Base-by-base conservation (phyloP, 352 stramenopile genomes). In the Pythium sukuiense region DNA sequence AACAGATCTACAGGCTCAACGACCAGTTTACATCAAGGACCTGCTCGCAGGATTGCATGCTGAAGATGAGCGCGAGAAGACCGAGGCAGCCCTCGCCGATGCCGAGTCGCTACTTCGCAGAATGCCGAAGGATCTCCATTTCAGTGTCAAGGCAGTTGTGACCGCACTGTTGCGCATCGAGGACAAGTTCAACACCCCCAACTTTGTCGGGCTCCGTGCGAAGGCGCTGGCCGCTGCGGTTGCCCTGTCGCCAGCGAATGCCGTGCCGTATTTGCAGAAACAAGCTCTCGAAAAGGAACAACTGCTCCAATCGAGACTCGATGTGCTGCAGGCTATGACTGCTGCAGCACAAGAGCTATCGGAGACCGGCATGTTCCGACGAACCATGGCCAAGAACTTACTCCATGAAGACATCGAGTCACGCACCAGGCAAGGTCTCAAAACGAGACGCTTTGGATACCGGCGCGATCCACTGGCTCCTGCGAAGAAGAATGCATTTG, bases 241-340 rank as follows among this genome's bases (percentile, higher is more conserved):
- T 55, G 69, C 76, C 6, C 33, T 89, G 5, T 73, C 84, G 5
- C 81, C 81, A 0, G 48, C 66, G 16, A 65, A 80, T 55, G 76
- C 73, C 1, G 54, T 89, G 4, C 77, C 85, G 30, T 90, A 83
- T 58, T 72, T 93, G 5, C 69, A 82, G 18, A 84, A 59, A 18
- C 85, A 90, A 59, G 85, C 82, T 0, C 70, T 93, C 18, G 81
- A 93, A 59, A 73, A 73, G n/a, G 83, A 93, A 58, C 83, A 93
- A 33, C 63, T 93, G 55, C 60, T 93, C 7, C 81, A 93, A 58
- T 89, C 78, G 18, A 81, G 85, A 27, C 79, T 93, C 33, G 80
- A 90, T 32, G 76, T 78, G 43, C 71, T 93, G 0, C 73, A 90
- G 39, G 74, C 75, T 8, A 88, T 93, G 76, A 71, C 63, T 13